phyloP scores from a whole-genome alignment of 2,329 filamentous ascomycete species.

The Lachnum nothofagi region DNA sequence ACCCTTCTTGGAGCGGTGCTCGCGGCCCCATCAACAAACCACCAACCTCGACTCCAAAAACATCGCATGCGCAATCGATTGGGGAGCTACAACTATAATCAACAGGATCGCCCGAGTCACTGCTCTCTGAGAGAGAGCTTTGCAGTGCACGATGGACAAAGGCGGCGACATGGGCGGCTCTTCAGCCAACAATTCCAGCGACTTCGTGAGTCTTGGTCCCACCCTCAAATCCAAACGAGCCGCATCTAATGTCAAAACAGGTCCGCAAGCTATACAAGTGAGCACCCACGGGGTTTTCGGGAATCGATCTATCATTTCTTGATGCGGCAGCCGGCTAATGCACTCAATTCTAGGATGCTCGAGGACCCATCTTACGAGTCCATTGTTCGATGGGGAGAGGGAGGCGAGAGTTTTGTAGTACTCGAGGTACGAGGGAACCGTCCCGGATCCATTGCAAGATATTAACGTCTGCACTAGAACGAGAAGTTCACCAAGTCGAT shows the following conservation, averaged over 20 bases:
- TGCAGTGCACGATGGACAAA: constrained; percentile 34
- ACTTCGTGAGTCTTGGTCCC: constrained; percentile 68
- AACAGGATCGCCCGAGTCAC: background rate
- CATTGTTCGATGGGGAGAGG: constrained; percentile 92
- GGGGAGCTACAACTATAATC: background rate
- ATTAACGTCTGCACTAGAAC: constrained; percentile 54
- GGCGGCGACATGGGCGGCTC: constrained; percentile 28
- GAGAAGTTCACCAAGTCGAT: constrained; percentile 98
- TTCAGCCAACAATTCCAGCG: constrained; percentile 76
- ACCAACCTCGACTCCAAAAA: no score
- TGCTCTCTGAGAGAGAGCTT: background rate
- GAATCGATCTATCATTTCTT: constrained; percentile 28
- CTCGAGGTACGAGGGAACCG: constrained; percentile 64
- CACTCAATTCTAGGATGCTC: constrained; percentile 66
- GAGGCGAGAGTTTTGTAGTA: constrained; percentile 93
- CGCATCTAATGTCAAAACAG: constrained; percentile 42
- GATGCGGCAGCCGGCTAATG: constrained; percentile 25
- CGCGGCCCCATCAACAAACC: no score
- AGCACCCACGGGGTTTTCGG: constrained; percentile 30
- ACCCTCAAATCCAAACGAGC: background rate
- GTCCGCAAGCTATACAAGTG: constrained; percentile 99
- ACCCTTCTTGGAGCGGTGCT: no score
- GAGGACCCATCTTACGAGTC: constrained; percentile 89
- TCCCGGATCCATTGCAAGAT: background rate
- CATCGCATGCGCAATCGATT: no score